Evolutionary conservation across 1,284 basidiomycete species (phyloP).

Genomic region (Ceratobasidium sp.): DNA sequence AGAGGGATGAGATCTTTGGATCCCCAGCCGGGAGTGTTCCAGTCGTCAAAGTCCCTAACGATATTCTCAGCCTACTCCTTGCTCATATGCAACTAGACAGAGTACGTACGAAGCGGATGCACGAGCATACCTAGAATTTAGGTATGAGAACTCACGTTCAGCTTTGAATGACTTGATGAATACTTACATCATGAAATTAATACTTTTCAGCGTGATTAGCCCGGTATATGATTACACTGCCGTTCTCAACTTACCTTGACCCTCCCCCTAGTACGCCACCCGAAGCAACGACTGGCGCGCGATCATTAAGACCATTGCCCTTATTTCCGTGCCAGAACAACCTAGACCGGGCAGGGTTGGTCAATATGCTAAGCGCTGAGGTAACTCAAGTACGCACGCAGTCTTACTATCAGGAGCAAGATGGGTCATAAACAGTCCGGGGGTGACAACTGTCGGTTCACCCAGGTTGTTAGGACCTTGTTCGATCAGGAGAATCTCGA

Average conservation of each 20-base stretch:
- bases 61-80: too few relatives aligned
- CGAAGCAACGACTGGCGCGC: slow-evolving; percentile 7
- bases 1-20: slow-evolving; percentile 26
- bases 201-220: not conserved
- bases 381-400: slow-evolving; percentile 10
- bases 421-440: slow-evolving; percentile 8
- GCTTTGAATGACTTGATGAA: too few relatives aligned
- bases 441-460: slow-evolving; percentile 21
- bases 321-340: slow-evolving; percentile 34
- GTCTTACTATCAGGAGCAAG: slow-evolving; percentile 20
- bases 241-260: not conserved
- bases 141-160: not conserved
- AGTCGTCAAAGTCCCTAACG: slow-evolving; percentile 36
- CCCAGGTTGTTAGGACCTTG: slow-evolving; percentile 36
- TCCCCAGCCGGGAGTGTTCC: slow-evolving; percentile 31
- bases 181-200: slow-evolving; percentile 31
- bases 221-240: too few relatives aligned
- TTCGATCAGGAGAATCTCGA: slow-evolving; percentile 36
- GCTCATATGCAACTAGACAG: not conserved
- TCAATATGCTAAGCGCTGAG: too few relatives aligned
- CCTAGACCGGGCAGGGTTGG: not conserved
- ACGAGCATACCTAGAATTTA: not conserved
- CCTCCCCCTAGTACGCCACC: not conserved
- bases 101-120: slow-evolving; percentile 6
- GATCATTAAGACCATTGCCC: slow-evolving; percentile 3